Conservation (phyloP, 139 green algal species). For the Zygnema circumcarinatum region DNA sequence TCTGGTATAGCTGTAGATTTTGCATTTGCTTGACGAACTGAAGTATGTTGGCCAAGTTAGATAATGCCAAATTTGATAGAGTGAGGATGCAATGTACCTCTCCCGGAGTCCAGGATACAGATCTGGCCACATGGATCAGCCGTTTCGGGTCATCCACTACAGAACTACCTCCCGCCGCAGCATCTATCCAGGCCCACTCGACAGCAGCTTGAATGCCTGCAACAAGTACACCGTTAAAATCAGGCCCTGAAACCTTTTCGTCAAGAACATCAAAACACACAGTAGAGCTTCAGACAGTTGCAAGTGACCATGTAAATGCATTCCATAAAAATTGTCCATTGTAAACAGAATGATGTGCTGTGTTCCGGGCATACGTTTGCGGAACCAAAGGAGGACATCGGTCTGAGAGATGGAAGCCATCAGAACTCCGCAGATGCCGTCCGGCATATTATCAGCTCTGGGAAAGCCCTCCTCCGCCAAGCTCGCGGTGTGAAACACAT, state of each 20-base stretch:
- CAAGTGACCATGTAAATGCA: neutral
- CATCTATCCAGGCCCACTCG: conserved; percentile 42
- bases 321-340: neutral
- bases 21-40: too few species aligned
- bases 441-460: neutral
- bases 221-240: conserved; percentile 8
- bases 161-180: conserved; percentile 5
- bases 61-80: too few species aligned
- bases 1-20: too few species aligned
- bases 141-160: neutral
- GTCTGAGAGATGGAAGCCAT: conserved; percentile 1
- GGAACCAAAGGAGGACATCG: conserved; percentile 43
- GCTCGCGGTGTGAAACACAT: neutral
- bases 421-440: neutral
- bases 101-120: neutral
- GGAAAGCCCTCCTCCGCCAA: conserved; percentile 19
- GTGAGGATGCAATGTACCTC: too few species aligned
- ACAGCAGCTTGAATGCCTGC: neutral
- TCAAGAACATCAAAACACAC: neutral
- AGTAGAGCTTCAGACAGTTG: neutral
- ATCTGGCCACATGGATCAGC: neutral
- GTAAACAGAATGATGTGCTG: too few species aligned
- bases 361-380: conserved; percentile 28
- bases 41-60: too few species aligned
- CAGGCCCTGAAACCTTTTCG: too few species aligned